Evolutionary conservation across 768 basidiomycete species (phyloP).

Genomic region (Serpula lacrymans): DNA sequence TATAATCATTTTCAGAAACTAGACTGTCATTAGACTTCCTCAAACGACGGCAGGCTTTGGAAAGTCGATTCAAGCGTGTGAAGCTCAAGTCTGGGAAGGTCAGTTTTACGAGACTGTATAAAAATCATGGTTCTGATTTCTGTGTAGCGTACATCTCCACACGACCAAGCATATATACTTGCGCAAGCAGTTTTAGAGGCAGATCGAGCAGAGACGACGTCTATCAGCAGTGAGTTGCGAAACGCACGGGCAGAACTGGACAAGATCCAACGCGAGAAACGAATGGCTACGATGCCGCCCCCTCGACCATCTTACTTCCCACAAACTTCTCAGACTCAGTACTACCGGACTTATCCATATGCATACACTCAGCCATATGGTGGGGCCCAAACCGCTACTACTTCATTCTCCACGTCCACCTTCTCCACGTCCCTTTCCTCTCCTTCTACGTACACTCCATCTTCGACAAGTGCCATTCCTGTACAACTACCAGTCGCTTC

Average conservation of each 20-base stretch:
- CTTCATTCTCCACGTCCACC: constrained; percentile 23
- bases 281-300: constrained; percentile 37
- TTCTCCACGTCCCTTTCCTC: constrained; percentile 33
- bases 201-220: constrained; percentile 60
- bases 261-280: constrained; percentile 66
- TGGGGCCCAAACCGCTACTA: constrained; percentile 15
- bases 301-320: constrained; percentile 36
- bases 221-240: constrained; percentile 57
- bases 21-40: constrained; percentile 66
- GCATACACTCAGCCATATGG: constrained; percentile 59
- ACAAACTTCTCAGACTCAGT: constrained; percentile 42
- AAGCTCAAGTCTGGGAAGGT: constrained; percentile 58
- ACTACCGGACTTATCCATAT: constrained; percentile 66
- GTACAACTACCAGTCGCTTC: constrained; percentile 67
- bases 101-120: too few species aligned
- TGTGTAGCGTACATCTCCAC: constrained; percentile 54
- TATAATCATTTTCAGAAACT: constrained; percentile 47
- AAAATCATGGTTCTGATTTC: too few species aligned
- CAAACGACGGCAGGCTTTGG: constrained; percentile 51
- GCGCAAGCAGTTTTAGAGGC: constrained; percentile 62
- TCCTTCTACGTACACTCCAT: constrained; percentile 30
- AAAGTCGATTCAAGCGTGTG: constrained; percentile 54
- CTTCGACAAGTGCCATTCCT: constrained; percentile 40
- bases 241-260: constrained; percentile 63
- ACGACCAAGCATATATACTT: constrained; percentile 61